Evolutionary conservation across 2,329 filamentous ascomycete genomes (phyloP), one percentile per base, ranked within the genome.

Genomic region (Fusarium haematococcum): DNA sequence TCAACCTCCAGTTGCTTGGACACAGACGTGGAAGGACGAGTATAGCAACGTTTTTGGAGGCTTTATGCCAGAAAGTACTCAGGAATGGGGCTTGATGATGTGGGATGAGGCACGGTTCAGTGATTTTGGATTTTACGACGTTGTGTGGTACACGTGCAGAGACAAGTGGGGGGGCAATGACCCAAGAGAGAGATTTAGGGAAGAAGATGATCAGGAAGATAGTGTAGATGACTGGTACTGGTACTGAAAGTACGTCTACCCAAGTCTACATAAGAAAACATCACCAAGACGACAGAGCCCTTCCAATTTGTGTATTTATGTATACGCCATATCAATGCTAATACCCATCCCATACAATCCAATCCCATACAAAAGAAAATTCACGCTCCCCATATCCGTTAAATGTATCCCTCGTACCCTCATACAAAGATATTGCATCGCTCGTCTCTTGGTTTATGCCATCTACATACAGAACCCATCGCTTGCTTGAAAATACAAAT

Each of bases 371-470:
- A 43, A 35, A 66, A 61, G 45, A 54, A 66, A 67, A 57, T n/a
- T 27, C 43, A 57, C 48, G 43, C 23, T 63, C n/a, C 20, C 56
- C 56, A 43, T 72, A 3, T 37, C 41, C 32, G 9, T 25, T 30
- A 11, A 54, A 56, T 35, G 27, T 39, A 41, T 41, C 52, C 50
- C 50, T 35, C 39, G 13, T 54, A 30, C 65, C 60, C 57, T 73
- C 61, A 43, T 73, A 73, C 70, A 73, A 20, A 54, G 70, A 73
- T 74, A 65, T 74, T 70, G 67, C 71, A 71, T 73, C 67, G 48
- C 50, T 70, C 66, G 33, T 73, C 71, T 73, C 66, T 43, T 69
- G 33, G 60, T 61, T 71, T 71, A 54, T 37, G 41, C 23, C 27
- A 30, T 71, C 54, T 62, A 73, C 71, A 74, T 68, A 58, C 20